Percentiles rank a stretch among this genome's conserved stretches.
Conservation (phyloP, 1,284 basidiomycete species). For the Puccinia novopanici region DNA sequence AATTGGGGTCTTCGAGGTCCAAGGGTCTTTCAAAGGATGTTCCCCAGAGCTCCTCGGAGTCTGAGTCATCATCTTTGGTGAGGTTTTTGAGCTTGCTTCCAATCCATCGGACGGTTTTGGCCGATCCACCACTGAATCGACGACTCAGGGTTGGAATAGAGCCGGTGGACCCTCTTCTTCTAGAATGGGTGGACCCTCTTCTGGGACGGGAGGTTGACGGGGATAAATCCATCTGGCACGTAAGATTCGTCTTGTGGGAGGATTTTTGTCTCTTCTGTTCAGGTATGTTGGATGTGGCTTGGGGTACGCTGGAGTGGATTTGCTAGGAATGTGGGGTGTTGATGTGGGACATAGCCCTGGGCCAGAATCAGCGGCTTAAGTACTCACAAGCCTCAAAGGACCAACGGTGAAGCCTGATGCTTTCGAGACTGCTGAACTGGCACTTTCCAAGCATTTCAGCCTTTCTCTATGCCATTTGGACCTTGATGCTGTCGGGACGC, state of each 20-base stretch:
- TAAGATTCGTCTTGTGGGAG: background rate
- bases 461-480: background rate
- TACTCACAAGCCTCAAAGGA: background rate
- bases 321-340: background rate
- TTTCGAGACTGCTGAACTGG: background rate
- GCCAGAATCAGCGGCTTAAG: background rate
- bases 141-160: background rate
- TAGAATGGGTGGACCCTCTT: background rate
- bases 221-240: background rate
- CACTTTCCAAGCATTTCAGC: conserved; percentile 1
- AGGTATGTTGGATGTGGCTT: background rate
- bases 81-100: background rate
- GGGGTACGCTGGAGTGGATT: background rate
- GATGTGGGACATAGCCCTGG: background rate
- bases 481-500: background rate
- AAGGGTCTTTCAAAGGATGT: background rate
- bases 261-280: background rate
- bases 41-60: conserved; percentile 15
- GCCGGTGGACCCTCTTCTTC: conserved; percentile 1
- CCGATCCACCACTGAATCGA: conserved; percentile 4
- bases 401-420: background rate
- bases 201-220: background rate
- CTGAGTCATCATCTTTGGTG: background rate
- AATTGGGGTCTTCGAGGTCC: conserved; percentile 9
- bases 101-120: background rate